phyloP scores from a whole-genome alignment of 371 early-diverging fungal genomes.

The Umbelopsis sp. region DNA sequence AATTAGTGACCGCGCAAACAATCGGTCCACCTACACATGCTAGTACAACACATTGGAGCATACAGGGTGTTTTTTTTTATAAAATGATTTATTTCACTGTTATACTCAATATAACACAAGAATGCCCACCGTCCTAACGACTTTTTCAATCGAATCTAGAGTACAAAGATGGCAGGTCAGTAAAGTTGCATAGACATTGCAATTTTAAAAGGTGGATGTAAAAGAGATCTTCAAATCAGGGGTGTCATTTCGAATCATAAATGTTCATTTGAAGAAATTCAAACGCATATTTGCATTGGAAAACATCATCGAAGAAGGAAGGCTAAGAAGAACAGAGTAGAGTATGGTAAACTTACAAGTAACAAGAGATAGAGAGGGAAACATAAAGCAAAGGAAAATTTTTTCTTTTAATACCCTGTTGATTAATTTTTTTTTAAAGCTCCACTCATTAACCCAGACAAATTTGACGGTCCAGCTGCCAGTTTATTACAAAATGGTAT shows the following conservation, averaged over 20 bases:
- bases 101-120: too few species aligned
- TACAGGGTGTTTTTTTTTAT: too few species aligned
- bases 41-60: too few species aligned
- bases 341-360: not conserved
- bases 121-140: not conserved
- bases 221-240: conserved; percentile 13
- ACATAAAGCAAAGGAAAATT: not conserved
- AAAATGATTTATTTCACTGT: too few species aligned
- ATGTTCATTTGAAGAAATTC: conserved; percentile 19
- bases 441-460: too few species aligned
- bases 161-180: not conserved
- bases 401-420: not conserved
- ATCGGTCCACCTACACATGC: too few species aligned
- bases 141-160: too few species aligned
- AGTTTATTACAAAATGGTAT: too few species aligned
- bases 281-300: conserved; percentile 16
- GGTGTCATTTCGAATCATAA: conserved; percentile 19
- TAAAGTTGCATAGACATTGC: not conserved
- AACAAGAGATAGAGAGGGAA: not conserved
- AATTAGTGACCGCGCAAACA: too few species aligned
- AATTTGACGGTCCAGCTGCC: too few species aligned
- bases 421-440: too few species aligned
- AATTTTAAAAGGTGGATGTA: not conserved
- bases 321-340: not conserved
- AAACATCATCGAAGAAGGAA: conserved; percentile 8